These are phyloP conservation scores for Trichoderma semiorbis DNA, from an alignment of 2,329 filamentous ascomycete genomes.

Conservation along the genomic window DNA sequence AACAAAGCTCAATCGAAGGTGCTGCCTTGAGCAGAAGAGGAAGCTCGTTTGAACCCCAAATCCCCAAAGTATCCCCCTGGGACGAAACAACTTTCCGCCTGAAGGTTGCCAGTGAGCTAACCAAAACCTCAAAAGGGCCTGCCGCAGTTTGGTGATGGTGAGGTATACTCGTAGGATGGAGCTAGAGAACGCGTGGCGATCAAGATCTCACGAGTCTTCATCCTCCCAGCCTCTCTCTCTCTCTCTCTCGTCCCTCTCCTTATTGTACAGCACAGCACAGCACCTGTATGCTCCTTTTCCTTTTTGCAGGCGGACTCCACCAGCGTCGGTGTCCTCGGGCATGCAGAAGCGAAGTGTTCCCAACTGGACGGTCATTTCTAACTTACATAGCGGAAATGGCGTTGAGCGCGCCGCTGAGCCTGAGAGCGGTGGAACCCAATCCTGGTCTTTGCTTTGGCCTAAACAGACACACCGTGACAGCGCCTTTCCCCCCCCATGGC, in stretches of 20 bases:
- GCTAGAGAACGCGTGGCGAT: neutral
- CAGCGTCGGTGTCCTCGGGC: neutral
- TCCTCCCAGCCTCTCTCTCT: neutral
- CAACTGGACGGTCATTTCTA: constrained; percentile 1
- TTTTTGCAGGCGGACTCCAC: neutral
- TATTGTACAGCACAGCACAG: neutral
- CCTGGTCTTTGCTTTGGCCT: neutral
- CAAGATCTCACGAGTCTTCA: neutral
- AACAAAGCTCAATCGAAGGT: neutral
- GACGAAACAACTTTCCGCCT: neutral
- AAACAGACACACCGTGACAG: neutral
- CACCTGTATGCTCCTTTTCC: neutral
- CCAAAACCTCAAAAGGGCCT: neutral
- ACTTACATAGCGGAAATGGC: neutral
- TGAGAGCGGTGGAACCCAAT: constrained; percentile 11
- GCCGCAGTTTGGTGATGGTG: neutral
- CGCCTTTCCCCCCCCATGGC: neutral
- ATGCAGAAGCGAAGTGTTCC: neutral
- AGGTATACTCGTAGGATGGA: neutral
- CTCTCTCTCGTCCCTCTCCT: neutral
- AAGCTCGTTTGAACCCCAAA: neutral
- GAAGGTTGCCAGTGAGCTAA: neutral
- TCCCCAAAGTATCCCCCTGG: neutral
- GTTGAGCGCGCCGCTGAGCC: constrained; percentile 12
- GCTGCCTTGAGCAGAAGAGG: neutral